Conservation (phyloP, 805 yeast species). For the Dipodascus geniculatus region DNA sequence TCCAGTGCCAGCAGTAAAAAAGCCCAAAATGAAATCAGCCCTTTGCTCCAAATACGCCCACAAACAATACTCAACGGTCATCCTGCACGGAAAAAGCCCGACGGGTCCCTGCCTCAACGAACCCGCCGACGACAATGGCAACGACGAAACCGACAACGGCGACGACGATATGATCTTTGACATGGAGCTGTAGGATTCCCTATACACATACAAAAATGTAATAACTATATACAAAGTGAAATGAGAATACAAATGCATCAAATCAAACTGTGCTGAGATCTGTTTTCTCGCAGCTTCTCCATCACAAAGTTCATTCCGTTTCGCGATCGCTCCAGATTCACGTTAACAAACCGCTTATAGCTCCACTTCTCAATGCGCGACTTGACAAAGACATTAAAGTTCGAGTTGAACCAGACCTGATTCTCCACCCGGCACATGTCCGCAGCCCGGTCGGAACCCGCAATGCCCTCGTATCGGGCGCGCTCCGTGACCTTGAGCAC, state of each 20-base stretch:
- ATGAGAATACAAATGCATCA: background rate
- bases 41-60: too few species aligned
- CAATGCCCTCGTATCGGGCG: slow-evolving; percentile 34
- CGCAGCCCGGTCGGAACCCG: slow-evolving; percentile 11
- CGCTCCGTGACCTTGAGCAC: slow-evolving; percentile 72
- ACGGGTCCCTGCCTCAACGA: too few species aligned
- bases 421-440: slow-evolving; percentile 38
- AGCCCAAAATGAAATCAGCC: background rate
- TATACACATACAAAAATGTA: too few species aligned
- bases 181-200: background rate
- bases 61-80: too few species aligned
- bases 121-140: background rate
- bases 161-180: background rate
- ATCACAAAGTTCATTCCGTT: slow-evolving; percentile 70
- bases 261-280: slow-evolving; percentile 5
- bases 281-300: slow-evolving; percentile 35
- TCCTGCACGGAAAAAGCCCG: too few species aligned
- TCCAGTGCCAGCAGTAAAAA: too few species aligned
- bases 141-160: background rate
- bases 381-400: slow-evolving; percentile 48
- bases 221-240: too few species aligned
- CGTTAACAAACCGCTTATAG: slow-evolving; percentile 48
- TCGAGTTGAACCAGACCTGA: slow-evolving; percentile 59
- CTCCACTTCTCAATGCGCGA: slow-evolving; percentile 78
- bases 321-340: slow-evolving; percentile 50